Evolutionary conservation across 2,329 filamentous ascomycete species (phyloP).

Genomic region (Keithomyces neogunnii): DNA sequence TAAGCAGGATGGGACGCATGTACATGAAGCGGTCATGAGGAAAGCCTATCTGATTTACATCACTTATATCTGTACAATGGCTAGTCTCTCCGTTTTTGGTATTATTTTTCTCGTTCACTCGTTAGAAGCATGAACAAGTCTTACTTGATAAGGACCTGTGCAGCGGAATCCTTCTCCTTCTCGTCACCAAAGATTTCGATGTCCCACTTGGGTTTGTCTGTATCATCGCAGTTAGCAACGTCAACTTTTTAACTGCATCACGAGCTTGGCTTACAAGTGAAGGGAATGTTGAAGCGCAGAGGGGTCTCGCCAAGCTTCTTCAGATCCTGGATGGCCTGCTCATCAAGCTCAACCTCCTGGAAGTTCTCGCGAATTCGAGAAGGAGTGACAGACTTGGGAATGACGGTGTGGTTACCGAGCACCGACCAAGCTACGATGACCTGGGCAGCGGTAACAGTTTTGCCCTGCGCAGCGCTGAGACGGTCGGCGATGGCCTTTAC

Average conservation of each 20-base stretch:
- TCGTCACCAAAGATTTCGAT: conserved; percentile 48
- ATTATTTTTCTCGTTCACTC: background rate
- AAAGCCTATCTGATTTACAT: background rate
- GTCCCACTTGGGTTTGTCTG: conserved; percentile 45
- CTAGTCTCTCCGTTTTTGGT: background rate
- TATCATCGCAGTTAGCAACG: conserved; percentile 5
- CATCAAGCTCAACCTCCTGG: conserved; percentile 53
- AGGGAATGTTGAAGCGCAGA: conserved; percentile 36
- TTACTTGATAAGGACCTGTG: conserved; percentile 35
- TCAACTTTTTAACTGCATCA: background rate
- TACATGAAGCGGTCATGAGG: background rate
- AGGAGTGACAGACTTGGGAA: conserved; percentile 66
- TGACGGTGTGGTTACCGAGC: conserved; percentile 57
- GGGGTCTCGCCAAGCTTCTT: conserved; percentile 50
- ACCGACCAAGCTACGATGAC: conserved; percentile 50
- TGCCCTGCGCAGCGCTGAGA: conserved; percentile 23
- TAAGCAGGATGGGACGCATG: background rate
- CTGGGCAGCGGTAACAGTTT: conserved; percentile 33
- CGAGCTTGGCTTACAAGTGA: conserved; percentile 24
- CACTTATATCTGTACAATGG: background rate
- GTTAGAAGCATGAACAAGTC: background rate
- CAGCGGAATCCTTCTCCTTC: conserved; percentile 39
- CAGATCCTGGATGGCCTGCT: conserved; percentile 51
- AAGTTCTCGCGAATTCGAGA: conserved; percentile 63
- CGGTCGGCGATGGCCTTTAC: conserved; percentile 48